Evolutionary conservation across 208 protist species (phyloP), one percentile per base, ranked within the genome.

Genomic region (Crithidia brevicula): DNA sequence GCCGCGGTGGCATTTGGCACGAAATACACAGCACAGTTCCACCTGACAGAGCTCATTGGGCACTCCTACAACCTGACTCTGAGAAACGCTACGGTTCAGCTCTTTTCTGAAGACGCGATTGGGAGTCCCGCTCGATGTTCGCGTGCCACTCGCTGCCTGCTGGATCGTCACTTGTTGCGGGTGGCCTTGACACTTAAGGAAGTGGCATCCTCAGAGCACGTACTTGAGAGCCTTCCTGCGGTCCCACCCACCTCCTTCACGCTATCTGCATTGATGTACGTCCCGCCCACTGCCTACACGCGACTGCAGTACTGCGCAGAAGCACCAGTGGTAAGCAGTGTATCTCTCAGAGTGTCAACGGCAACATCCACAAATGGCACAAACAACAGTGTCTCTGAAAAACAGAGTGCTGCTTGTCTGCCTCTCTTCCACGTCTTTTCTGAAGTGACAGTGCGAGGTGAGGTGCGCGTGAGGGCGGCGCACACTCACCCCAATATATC

Each of bases 341-440:
- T 27, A 6, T 10, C 28, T 1, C 16, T 23, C 0, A 13, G 20
- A 11, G 52, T 54, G 49, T 2, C 4, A 23, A 4, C 3, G 27
- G 36, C 18, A 49, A 23, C 18, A 7, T n/a, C n/a, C n/a, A n/a
- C n/a, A n/a, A n/a, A n/a, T n/a, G n/a, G 36, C 36, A 40, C 36
- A 40, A 40, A 40, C 36, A n/a, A n/a, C n/a, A n/a, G n/a, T n/a
- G n/a, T n/a, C n/a, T n/a, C n/a, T n/a, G n/a, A n/a, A n/a, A n/a
- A n/a, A n/a, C 1, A 13, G 10, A 40, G 36, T 40, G 10, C 5
- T 20, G 16, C 18, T 3, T 66, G 67, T 57, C 40, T 61, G 10
- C 59, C 67, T 1, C 59, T 74, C 52, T 66, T 76, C 30, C 53
- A 70, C 28, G 27, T 20, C 54, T 70, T 69, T n/a, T 42, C 46